These are phyloP conservation scores for Gardenia jasminoides DNA, from an alignment of 257 asterid genomes.

Conservation along the genomic window DNA sequence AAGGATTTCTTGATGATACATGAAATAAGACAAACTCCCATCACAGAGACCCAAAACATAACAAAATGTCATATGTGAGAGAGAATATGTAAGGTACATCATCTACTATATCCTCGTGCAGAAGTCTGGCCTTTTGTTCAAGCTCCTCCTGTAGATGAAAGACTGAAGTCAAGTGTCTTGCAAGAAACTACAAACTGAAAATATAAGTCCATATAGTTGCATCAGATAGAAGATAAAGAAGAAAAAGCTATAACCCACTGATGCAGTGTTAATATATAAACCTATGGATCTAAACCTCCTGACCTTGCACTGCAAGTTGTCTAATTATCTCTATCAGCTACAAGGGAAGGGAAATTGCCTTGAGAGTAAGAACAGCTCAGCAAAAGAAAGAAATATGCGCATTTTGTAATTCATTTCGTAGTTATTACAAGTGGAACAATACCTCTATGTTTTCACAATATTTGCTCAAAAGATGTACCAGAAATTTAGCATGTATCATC, in stretches of 20 bases:
- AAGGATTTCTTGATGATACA: background rate
- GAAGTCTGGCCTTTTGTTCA: slow-evolving; percentile 51
- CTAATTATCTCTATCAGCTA: background rate
- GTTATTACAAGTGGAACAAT: too few species aligned
- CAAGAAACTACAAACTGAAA: background rate
- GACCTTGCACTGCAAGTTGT: background rate
- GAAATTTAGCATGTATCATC: too few species aligned
- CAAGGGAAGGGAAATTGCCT: background rate
- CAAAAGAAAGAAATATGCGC: too few species aligned
- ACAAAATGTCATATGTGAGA: background rate
- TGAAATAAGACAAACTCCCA: too few species aligned
- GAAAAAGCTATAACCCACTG: background rate
- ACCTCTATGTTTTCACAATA: too few species aligned
- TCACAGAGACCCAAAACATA: background rate
- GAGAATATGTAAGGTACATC: slow-evolving; percentile 38
- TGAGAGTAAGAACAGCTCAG: too few species aligned
- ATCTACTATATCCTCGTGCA: slow-evolving; percentile 61
- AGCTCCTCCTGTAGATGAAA: slow-evolving; percentile 55
- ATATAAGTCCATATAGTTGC: background rate
- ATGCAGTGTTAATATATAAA: background rate
- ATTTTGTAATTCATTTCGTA: too few species aligned
- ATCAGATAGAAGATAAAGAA: background rate
- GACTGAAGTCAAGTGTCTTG: background rate
- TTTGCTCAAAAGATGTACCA: too few species aligned
- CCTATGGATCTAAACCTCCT: too few species aligned